Evolutionary conservation across 257 asterid genomes (phyloP).

Genomic region (Jacaranda mimosifolia): DNA sequence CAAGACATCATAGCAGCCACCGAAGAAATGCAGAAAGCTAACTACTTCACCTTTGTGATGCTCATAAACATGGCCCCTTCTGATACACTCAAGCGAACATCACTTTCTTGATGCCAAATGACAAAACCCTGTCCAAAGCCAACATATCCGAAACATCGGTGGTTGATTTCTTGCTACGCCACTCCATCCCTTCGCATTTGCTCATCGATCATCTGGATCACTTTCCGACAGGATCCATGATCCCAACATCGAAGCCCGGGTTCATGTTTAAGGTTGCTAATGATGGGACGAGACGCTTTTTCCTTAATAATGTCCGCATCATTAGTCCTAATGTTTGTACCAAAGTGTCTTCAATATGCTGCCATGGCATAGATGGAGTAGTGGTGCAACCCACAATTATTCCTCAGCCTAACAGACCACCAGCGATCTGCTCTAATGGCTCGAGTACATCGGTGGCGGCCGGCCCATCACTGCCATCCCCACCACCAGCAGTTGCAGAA

Average conservation of each 20-base stretch:
- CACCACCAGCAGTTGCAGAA: slow-evolving; percentile 23
- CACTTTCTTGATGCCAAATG: slow-evolving; percentile 86
- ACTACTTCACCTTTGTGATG: slow-evolving; percentile 76
- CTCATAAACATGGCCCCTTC: slow-evolving; percentile 76
- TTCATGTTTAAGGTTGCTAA: slow-evolving; percentile 56
- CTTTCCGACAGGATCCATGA: slow-evolving; percentile 68
- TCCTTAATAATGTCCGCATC: slow-evolving; percentile 66
- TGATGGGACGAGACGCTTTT: slow-evolving; percentile 55
- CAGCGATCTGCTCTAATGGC: slow-evolving; percentile 22
- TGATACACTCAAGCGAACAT: slow-evolving; percentile 43
- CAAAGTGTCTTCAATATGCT: slow-evolving; percentile 57
- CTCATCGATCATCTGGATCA: slow-evolving; percentile 62
- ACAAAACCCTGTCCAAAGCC: slow-evolving; percentile 52
- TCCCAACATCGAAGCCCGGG: slow-evolving; percentile 71
- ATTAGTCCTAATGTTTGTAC: slow-evolving; percentile 74
- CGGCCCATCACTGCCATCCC: slow-evolving; percentile 32
- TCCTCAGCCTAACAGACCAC: slow-evolving; percentile 33
- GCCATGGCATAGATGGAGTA: slow-evolving; percentile 87
- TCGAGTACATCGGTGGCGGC: slow-evolving; percentile 26
- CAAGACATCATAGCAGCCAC: slow-evolving; percentile 49
- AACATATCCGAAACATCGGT: slow-evolving; percentile 38
- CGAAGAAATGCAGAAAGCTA: slow-evolving; percentile 76
- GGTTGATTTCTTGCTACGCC: slow-evolving; percentile 67
- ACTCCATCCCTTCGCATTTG: slow-evolving; percentile 71
- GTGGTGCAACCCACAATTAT: slow-evolving; percentile 44